Conservation (phyloP, 371 early-diverging fungal species). For the Batkoa obscura region DNA sequence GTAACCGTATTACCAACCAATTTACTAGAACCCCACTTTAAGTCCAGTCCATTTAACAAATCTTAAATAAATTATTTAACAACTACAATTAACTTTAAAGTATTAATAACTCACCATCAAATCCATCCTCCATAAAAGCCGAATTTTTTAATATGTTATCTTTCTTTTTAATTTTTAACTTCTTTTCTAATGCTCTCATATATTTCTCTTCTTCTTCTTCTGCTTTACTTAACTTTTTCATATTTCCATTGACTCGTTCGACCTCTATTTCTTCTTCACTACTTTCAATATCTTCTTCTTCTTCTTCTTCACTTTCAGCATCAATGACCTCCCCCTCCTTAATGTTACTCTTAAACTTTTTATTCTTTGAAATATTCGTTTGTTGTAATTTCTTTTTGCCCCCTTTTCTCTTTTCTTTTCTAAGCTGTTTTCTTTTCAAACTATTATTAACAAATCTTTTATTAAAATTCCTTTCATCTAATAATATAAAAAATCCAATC, state of each 20-base stretch:
- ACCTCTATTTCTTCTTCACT: constrained; percentile 16
- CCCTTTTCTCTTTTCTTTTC: constrained; percentile 3
- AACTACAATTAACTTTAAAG: constrained; percentile 21
- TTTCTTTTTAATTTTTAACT: constrained; percentile 40
- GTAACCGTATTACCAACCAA: constrained; percentile 6
- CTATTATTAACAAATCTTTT: background rate
- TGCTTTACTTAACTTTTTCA: constrained; percentile 6
- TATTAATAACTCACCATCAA: background rate
- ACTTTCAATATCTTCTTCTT: background rate
- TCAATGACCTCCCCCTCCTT: no score
- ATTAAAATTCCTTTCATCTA: background rate
- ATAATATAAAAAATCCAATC: no score
- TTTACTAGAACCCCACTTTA: constrained; percentile 18
- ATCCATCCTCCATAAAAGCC: constrained; percentile 17
- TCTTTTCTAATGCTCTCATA: constrained; percentile 53
- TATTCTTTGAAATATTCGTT: constrained; percentile 11
- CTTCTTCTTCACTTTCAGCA: background rate
- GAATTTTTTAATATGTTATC: constrained; percentile 19
- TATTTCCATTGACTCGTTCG: constrained; percentile 21
- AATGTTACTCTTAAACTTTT: background rate
- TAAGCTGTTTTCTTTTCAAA: background rate
- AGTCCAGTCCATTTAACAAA: constrained; percentile 19
- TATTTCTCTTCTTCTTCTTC: constrained; percentile 46
- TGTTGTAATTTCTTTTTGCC: constrained; percentile 8
- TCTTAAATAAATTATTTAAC: constrained; percentile 13